phyloP scores from a whole-genome alignment of 768 basidiomycete species.

The Daedaleopsis nitida region DNA sequence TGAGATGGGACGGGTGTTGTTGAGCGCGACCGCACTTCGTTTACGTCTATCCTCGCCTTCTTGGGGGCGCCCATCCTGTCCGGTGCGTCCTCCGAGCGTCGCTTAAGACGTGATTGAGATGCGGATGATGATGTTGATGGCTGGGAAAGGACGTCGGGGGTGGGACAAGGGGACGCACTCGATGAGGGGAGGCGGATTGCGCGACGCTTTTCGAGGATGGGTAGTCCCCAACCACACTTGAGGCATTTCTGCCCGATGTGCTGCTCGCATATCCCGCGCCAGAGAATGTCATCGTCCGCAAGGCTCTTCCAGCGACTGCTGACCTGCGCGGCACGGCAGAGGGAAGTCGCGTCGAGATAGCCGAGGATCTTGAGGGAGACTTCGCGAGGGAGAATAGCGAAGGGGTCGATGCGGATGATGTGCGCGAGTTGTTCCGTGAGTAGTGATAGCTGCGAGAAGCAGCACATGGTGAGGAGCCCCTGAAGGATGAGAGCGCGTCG shows the following conservation, averaged over 20 bases:
- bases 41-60: not conserved
- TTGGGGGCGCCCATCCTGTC: not conserved
- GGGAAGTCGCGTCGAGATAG: slow-evolving; percentile 88
- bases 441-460: slow-evolving; percentile 96
- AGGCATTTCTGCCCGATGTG: slow-evolving; percentile 96
- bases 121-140: not conserved
- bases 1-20: slow-evolving; percentile 33
- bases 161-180: slow-evolving; percentile 38
- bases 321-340: slow-evolving; percentile 93
- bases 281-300: slow-evolving; percentile 94
- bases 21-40: slow-evolving; percentile 1
- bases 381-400: slow-evolving; percentile 87
- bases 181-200: slow-evolving; percentile 39
- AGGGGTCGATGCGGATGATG: slow-evolving; percentile 95
- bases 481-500: slow-evolving; percentile 92
- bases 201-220: slow-evolving; percentile 79
- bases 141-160: slow-evolving; percentile 13
- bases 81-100: slow-evolving; percentile 35
- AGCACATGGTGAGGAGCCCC: slow-evolving; percentile 98
- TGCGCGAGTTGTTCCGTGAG: slow-evolving; percentile 89
- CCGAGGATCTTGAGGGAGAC: slow-evolving; percentile 84
- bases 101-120: slow-evolving; percentile 37
- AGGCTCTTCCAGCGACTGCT: slow-evolving; percentile 80
- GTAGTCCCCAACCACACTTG: slow-evolving; percentile 98
- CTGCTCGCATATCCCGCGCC: slow-evolving; percentile 96